Conservation (phyloP, 2,329 filamentous ascomycete genomes). For the Ascochyta lentis region DNA sequence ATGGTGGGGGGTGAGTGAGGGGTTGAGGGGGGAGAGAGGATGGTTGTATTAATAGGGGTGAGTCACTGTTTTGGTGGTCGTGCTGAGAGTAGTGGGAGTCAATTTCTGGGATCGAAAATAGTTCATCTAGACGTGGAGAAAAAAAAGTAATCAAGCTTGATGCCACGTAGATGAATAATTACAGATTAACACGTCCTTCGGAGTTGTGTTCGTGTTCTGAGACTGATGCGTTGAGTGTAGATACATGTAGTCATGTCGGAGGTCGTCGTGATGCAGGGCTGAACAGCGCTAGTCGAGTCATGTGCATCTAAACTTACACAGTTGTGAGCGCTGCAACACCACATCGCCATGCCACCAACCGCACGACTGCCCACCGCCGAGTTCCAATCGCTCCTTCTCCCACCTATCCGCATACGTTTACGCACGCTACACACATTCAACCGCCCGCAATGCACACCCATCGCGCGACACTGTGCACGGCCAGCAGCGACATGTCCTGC, state of each 20-base stretch:
- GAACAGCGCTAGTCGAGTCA: constrained; percentile 8
- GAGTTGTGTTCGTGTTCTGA: too few relatives aligned
- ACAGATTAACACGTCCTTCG: too few relatives aligned
- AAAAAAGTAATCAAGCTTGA: too few relatives aligned
- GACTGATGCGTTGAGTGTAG: too few relatives aligned
- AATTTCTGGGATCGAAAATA: too few relatives aligned
- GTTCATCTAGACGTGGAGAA: too few relatives aligned
- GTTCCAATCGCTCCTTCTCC: constrained; percentile 30
- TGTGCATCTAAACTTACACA: not conserved
- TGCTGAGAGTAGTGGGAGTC: not conserved
- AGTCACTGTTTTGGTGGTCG: not conserved
- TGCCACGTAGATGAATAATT: too few relatives aligned
- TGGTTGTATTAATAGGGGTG: not conserved
- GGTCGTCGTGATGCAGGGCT: constrained; percentile 3
- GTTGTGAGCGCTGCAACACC: not conserved
- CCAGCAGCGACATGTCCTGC: constrained; percentile 23
- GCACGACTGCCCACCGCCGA: constrained; percentile 20
- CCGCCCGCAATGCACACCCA: constrained; percentile 21
- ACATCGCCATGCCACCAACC: constrained; percentile 21
- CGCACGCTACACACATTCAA: constrained; percentile 19
- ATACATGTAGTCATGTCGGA: too few relatives aligned
- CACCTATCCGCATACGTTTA: constrained; percentile 24
- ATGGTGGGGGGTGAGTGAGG: not conserved
- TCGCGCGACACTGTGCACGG: not conserved
- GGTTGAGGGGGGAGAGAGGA: not conserved